Base-by-base conservation (phyloP, 495 filamentous ascomycete genomes). In the Lasiosphaeriaceae sp. region DNA sequence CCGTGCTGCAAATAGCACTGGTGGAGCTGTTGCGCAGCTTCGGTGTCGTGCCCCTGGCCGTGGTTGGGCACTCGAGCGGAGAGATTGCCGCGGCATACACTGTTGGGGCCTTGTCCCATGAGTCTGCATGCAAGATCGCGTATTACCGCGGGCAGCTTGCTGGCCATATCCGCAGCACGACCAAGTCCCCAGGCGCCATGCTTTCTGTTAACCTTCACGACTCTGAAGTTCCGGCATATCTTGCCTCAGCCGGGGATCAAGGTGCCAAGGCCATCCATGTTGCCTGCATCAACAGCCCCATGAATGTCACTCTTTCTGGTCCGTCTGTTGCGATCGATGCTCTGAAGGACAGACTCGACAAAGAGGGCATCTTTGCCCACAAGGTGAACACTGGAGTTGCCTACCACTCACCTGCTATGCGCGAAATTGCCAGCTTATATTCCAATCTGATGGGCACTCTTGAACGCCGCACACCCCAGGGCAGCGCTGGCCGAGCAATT, bases 21-120 rank as follows among this genome's bases (percentile, higher is more conserved):
- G 75, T 82, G 1, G 72, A 80, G 2, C 54, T 83, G 8, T 62
- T 86, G 3, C 54, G 57, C 12, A 68, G 63, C 43, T 77, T 76
- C 63, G 74, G 73, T 20, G 67, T 86, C 7, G 46, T 52, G 7
- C 77, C 80, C 47, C 23, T 2, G 29, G 72, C 73, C 34, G 80
- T 83, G 0, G 71, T 84, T 5, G 83, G 83, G 1, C 83, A 86
- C 57, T 86, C 83, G 0, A 81, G 77, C 57, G 83, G 83, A 8
- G 83, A 86, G 60, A 85, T 86, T 59, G 71, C 71, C 2, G 71
- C 71, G 0, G 71, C 71, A 1, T 79, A 77, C 56, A 57, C 75
- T 7, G 50, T 63, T 4, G 76, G 77, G 4, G n/a, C n/a, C n/a
- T n/a, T n/a, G n/a, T 68, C 69, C 16, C 39, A 80, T 16, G 66